phyloP scores from a whole-genome alignment of 2,329 filamentous ascomycete genomes.

The Fonsecaea multimorphosa region DNA sequence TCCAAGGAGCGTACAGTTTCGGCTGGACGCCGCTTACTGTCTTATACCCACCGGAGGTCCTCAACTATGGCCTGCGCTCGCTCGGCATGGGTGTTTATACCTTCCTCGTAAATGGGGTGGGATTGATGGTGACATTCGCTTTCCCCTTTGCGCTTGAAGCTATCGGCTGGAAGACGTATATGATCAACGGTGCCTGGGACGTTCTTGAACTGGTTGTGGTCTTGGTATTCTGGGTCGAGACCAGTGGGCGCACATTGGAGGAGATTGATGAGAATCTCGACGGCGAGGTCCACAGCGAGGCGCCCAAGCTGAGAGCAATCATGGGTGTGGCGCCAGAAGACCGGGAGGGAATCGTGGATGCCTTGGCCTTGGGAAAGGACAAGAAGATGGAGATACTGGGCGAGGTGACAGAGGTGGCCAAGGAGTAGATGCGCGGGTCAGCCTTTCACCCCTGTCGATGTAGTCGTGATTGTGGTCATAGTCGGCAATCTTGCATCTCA shows the following conservation, averaged over 20 bases:
- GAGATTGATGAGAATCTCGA: constrained; percentile 41
- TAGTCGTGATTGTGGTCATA: not conserved
- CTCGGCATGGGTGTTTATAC: constrained; percentile 53
- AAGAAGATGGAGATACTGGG: constrained; percentile 19
- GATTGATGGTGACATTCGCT: constrained; percentile 49
- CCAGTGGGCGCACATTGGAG: constrained; percentile 39
- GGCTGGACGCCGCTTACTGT: constrained; percentile 58
- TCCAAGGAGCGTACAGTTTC: constrained; percentile 48
- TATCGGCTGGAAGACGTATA: constrained; percentile 57
- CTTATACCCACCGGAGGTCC: constrained; percentile 58
- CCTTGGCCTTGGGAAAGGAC: constrained; percentile 17
- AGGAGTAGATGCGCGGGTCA: constrained; percentile 6
- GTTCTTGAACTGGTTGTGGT: constrained; percentile 41
- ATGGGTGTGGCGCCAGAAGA: constrained; percentile 32
- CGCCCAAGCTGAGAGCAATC: constrained; percentile 20
- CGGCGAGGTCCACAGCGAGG: constrained; percentile 26
- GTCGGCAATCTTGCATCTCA: not conserved
- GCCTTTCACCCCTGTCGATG: too few species aligned
- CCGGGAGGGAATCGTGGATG: constrained; percentile 31
- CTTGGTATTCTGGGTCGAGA: constrained; percentile 36
- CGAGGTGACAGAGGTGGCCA: constrained; percentile 16
- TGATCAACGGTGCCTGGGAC: constrained; percentile 56
- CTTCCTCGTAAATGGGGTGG: constrained; percentile 40
- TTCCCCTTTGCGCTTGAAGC: constrained; percentile 53
- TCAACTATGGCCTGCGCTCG: constrained; percentile 58